Conservation (phyloP, 1,284 basidiomycete species). For the Marasmius fiardii region DNA sequence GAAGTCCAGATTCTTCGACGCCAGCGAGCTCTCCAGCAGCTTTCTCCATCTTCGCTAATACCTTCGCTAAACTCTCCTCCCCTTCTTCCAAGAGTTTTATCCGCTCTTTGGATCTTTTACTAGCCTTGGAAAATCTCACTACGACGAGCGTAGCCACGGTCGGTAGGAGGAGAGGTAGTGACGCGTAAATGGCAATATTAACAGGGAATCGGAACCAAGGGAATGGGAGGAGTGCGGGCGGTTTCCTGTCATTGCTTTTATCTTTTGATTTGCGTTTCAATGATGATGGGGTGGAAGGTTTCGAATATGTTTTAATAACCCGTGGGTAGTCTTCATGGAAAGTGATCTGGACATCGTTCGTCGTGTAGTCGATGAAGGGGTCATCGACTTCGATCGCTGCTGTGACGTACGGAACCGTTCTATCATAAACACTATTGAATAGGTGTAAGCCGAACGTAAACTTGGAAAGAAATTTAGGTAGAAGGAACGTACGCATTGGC, state of each 20-base stretch:
- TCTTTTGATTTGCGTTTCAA: background rate
- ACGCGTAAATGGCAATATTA: background rate
- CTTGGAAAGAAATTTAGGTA: background rate
- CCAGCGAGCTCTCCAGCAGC: conserved; percentile 25
- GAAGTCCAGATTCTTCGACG: background rate
- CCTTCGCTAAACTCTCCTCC: conserved; percentile 31
- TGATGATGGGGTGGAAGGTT: background rate
- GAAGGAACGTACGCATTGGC: conserved; percentile 54
- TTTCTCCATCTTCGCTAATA: conserved; percentile 39
- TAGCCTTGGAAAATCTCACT: background rate
- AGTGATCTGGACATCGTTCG: conserved; percentile 47
- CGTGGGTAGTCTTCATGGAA: conserved; percentile 17
- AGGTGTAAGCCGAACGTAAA: background rate
- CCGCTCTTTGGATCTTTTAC: background rate
- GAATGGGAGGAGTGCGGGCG: background rate
- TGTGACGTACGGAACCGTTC: conserved; percentile 65
- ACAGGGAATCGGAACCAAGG: background rate
- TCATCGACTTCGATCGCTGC: conserved; percentile 57
- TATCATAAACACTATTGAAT: conserved; percentile 45
- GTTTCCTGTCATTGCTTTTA: background rate
- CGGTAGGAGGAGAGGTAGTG: background rate
- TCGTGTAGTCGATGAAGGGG: conserved; percentile 45
- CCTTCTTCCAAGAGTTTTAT: conserved; percentile 40
- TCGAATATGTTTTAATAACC: background rate
- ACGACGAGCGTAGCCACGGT: background rate